Percentiles rank a stretch among this genome's conserved stretches.
Conservation (phyloP, 1,139 yeast genomes). For the Candida sp. region DNA sequence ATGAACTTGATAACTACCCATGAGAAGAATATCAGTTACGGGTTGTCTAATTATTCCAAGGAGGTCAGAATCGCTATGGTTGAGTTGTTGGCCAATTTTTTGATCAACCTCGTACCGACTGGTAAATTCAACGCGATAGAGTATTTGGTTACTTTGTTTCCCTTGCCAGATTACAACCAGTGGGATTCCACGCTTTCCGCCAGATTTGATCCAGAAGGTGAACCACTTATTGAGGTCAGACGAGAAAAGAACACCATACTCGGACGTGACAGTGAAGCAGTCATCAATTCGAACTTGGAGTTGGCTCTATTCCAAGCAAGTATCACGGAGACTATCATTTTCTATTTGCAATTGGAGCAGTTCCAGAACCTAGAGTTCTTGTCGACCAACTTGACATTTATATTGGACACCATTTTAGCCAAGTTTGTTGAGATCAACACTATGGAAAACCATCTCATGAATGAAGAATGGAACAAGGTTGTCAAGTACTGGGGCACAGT, state of each 20-base stretch:
- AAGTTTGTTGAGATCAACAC: constrained; percentile 31
- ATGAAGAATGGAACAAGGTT: constrained; percentile 37
- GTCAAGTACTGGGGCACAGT: constrained; percentile 35
- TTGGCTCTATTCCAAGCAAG: constrained; percentile 33
- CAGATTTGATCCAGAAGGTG: constrained; percentile 20
- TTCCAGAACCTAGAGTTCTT: constrained; percentile 45
- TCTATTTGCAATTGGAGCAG: constrained; percentile 47
- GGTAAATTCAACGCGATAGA: constrained; percentile 42
- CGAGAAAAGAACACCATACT: constrained; percentile 25
- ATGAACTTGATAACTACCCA: constrained; percentile 28
- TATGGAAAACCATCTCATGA: constrained; percentile 31
- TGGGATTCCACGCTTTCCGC: constrained; percentile 24
- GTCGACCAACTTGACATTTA: constrained; percentile 27
- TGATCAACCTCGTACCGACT: constrained; percentile 43
- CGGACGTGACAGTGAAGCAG: constrained; percentile 31
- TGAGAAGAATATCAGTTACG: constrained; percentile 33
- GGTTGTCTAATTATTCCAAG: constrained; percentile 34
- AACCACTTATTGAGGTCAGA: constrained; percentile 19
- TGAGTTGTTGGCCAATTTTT: constrained; percentile 38
- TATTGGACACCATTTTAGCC: constrained; percentile 34
- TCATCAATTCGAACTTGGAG: constrained; percentile 25
- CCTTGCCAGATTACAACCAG: constrained; percentile 28
- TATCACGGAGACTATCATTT: constrained; percentile 35
- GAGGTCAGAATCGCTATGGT: constrained; percentile 45
- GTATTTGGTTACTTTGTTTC: constrained; percentile 35